Conservation (phyloP, 2,329 filamentous ascomycete genomes). For the Monilinia polystroma region DNA sequence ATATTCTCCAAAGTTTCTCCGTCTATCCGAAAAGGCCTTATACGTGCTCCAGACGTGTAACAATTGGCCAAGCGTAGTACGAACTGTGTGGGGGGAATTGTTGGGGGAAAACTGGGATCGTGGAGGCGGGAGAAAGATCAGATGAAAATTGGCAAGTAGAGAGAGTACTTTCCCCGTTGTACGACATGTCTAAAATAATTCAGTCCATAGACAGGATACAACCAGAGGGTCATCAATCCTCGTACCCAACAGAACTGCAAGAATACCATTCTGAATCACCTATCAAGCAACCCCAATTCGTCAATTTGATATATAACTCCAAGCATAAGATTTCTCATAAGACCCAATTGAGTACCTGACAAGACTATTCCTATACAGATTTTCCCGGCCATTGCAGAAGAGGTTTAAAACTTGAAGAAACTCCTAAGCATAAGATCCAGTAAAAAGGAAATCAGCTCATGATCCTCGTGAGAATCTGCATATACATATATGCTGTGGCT, state of each 20-base stretch:
- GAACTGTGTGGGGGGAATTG: constrained; percentile 15
- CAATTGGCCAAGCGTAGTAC: constrained; percentile 16
- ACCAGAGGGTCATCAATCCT: constrained; percentile 4
- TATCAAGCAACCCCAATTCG: background rate
- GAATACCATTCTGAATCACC: background rate
- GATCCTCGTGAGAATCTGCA: constrained; percentile 21
- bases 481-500: constrained; percentile 19
- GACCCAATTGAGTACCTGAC: constrained; percentile 13
- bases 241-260: constrained; percentile 8
- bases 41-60: constrained; percentile 6
- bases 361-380: constrained; percentile 2
- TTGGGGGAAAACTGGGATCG: constrained; percentile 15
- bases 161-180: background rate
- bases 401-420: constrained; percentile 6
- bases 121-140: constrained; percentile 18
- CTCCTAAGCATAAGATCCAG: constrained; percentile 12
- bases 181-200: constrained; percentile 4
- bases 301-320: constrained; percentile 8
- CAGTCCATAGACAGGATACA: background rate
- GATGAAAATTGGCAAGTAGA: constrained; percentile 11
- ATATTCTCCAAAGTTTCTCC: constrained; percentile 10
- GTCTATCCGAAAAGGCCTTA: constrained; percentile 5
- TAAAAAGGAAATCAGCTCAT: constrained; percentile 14
- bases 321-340: constrained; percentile 11
- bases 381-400: constrained; percentile 6